These are phyloP conservation scores for Tetradesmus obliquus DNA, from an alignment of 139 green algal species.

Conservation along the genomic window DNA sequence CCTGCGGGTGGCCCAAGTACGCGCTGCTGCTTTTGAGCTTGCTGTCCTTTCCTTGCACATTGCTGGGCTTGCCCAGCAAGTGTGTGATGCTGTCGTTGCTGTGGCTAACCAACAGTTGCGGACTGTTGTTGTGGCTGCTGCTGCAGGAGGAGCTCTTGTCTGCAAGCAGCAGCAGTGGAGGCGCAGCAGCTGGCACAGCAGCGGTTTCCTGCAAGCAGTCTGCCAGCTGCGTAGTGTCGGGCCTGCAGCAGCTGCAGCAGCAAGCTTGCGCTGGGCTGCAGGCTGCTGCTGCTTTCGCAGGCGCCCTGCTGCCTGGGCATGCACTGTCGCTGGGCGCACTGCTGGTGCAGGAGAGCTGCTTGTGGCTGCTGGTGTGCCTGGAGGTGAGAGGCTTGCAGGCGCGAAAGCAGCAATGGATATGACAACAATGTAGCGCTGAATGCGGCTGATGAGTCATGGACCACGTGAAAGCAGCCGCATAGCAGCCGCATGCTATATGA, in stretches of 20 bases:
- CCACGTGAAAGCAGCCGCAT: no score
- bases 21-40: no score
- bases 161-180: background rate
- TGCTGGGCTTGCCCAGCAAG: no score
- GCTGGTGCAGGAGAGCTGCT: background rate
- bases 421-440: no score
- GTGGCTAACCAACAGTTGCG: background rate
- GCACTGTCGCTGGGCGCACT: slow-evolving; percentile 30
- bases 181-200: background rate
- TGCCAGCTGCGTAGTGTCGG: background rate
- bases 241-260: slow-evolving; percentile 3
- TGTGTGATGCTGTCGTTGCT: no score
- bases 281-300: background rate
- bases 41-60: no score
- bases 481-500: no score
- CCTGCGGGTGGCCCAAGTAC: no score
- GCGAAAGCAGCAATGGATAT: background rate
- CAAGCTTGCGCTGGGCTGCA: background rate
- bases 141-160: background rate
- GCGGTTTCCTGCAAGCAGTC: background rate
- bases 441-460: no score
- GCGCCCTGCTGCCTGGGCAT: slow-evolving; percentile 17
- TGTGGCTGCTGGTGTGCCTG: background rate
- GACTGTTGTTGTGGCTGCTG: background rate
- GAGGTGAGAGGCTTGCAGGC: slow-evolving; percentile 25